Evolutionary conservation across 306 rosid genomes (phyloP).

Genomic region (Prinsepia uniflora): DNA sequence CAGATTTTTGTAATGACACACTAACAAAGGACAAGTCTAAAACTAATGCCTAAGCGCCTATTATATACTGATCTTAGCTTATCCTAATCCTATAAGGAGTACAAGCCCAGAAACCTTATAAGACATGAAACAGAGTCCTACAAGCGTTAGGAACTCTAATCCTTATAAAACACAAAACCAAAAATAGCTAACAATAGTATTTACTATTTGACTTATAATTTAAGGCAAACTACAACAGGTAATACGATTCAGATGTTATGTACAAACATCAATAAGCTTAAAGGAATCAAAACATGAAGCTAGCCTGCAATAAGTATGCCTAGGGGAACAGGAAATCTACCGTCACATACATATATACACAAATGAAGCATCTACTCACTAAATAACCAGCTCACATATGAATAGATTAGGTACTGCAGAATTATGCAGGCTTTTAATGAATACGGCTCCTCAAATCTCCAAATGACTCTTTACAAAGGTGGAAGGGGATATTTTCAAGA

Average conservation of each 20-base stretch:
- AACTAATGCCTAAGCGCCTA: no score
- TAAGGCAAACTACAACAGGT: no score
- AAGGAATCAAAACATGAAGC: background rate
- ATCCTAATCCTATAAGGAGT: no score
- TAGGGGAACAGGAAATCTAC: background rate
- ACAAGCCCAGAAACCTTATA: no score
- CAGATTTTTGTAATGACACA: no score
- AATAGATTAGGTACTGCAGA: background rate
- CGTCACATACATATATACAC: background rate
- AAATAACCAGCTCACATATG: background rate
- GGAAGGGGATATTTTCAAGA: background rate
- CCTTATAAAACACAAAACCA: no score
- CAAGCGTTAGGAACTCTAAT: no score
- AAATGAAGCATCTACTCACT: background rate
- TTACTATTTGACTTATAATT: no score
- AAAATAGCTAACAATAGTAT: no score
- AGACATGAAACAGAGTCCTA: no score
- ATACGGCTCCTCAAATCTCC: background rate
- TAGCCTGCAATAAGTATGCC: background rate
- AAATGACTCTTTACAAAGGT: background rate
- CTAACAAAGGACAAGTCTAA: no score
- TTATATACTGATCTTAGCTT: no score
- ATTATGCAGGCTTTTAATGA: background rate
- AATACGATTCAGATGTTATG: background rate
- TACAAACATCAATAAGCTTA: background rate